Evolutionary conservation across 2,329 filamentous ascomycete genomes (phyloP).

Genomic region (Calonectria honghensis): DNA sequence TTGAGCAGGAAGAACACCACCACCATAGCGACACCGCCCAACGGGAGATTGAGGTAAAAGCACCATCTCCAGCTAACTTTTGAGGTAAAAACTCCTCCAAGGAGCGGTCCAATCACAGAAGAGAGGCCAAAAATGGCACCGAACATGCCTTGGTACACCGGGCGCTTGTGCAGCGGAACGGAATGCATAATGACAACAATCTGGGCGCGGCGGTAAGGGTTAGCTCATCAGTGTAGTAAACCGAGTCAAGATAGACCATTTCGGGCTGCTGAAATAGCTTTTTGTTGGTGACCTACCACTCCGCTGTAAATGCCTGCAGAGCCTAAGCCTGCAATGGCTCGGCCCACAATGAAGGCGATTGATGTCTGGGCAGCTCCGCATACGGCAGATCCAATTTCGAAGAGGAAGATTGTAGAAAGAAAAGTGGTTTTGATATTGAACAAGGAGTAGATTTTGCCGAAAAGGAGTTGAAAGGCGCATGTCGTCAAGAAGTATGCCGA

Average conservation of each 20-base stretch:
- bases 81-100: constrained; percentile 23
- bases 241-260: constrained; percentile 54
- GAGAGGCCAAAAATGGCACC: constrained; percentile 27
- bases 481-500: constrained; percentile 62
- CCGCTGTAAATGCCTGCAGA: constrained; percentile 72
- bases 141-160: constrained; percentile 38
- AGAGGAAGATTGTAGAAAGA: constrained; percentile 49
- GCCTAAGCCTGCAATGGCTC: constrained; percentile 71
- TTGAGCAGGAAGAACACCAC: constrained; percentile 53
- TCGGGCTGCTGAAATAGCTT: too few species aligned
- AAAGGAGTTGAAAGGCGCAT: constrained; percentile 60
- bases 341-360: constrained; percentile 68
- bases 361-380: constrained; percentile 61
- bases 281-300: constrained; percentile 43
- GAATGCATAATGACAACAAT: constrained; percentile 48
- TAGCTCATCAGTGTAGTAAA: constrained; percentile 65
- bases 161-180: constrained; percentile 63
- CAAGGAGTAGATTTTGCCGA: constrained; percentile 65
- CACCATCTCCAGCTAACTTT: constrained; percentile 34
- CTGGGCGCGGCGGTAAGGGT: neutral
- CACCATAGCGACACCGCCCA: constrained; percentile 49
- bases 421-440: constrained; percentile 55
- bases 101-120: constrained; percentile 8
- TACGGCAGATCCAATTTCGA: constrained; percentile 57
- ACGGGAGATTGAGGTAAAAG: constrained; percentile 35